Percentiles rank a stretch among this genome's conserved stretches.
Evolutionary conservation across 1,284 basidiomycete species (phyloP).

Genomic region (Salmacisia buchloeana): DNA sequence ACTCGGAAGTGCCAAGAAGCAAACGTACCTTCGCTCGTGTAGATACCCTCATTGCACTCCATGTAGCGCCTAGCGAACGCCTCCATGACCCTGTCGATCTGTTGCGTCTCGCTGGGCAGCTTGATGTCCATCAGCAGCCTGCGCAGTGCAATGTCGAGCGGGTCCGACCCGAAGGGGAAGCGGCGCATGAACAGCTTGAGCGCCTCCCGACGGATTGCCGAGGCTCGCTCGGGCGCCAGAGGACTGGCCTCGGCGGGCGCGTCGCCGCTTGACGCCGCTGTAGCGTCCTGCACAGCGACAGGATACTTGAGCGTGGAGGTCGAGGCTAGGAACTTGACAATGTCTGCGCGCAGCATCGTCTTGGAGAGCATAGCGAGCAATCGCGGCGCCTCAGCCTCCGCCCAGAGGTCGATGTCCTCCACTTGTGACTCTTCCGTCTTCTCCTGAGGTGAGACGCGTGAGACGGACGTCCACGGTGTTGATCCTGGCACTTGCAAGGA

Average conservation of each 20-base stretch:
- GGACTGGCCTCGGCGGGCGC: background rate
- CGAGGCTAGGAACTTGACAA: background rate
- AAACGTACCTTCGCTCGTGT: conserved; percentile 52
- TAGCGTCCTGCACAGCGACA: too few species aligned
- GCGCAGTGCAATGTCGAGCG: conserved; percentile 86
- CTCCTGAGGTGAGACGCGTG: too few species aligned
- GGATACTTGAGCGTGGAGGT: background rate
- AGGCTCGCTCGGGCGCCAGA: background rate
- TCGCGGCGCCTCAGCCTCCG: background rate
- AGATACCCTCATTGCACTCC: conserved; percentile 76
- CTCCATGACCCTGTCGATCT: conserved; percentile 96
- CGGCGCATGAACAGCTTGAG: conserved; percentile 67
- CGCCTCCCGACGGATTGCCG: conserved; percentile 62
- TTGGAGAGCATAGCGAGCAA: background rate
- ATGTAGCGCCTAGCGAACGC: conserved; percentile 82
- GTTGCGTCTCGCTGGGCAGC: conserved; percentile 90
- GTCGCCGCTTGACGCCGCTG: too few species aligned
- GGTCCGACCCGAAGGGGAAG: conserved; percentile 75
- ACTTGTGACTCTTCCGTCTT: too few species aligned
- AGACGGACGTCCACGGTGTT: too few species aligned
- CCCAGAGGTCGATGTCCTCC: background rate
- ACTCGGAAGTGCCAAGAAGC: conserved; percentile 60
- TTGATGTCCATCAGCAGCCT: conserved; percentile 84
- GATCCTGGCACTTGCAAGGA: too few species aligned
- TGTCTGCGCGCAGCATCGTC: background rate